These are phyloP conservation scores for Calonectria honghensis DNA, from an alignment of 2,329 filamentous ascomycete genomes.

Conservation along the genomic window DNA sequence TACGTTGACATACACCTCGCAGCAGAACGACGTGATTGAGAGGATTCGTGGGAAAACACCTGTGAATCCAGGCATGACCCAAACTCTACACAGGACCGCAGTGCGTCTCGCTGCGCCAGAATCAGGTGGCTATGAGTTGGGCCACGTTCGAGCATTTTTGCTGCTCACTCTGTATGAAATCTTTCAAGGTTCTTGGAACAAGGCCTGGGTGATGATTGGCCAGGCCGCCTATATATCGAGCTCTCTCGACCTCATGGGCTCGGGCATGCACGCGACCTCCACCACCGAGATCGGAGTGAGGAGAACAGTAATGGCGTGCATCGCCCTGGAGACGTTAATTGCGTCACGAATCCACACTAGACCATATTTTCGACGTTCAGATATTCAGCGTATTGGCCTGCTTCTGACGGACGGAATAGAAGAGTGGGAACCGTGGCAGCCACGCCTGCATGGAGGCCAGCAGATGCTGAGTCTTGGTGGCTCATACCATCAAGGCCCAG, in stretches of 20 bases:
- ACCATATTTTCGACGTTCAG: constrained; percentile 29
- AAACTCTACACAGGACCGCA: background rate
- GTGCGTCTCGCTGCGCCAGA: background rate
- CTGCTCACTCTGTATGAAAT: constrained; percentile 30
- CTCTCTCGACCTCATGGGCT: constrained; percentile 13
- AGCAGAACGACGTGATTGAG: constrained; percentile 11
- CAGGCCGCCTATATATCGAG: constrained; percentile 24
- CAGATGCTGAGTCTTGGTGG: background rate
- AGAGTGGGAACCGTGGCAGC: constrained; percentile 43
- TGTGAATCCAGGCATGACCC: background rate
- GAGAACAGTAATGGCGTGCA: constrained; percentile 29
- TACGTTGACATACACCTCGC: constrained; percentile 27
- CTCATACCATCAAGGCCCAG: constrained; percentile 23
- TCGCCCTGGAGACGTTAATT: constrained; percentile 32
- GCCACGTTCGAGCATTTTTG: constrained; percentile 37
- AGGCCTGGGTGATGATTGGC: constrained; percentile 30
- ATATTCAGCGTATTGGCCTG: constrained; percentile 19
- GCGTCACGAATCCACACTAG: constrained; percentile 4
- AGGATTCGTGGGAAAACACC: background rate
- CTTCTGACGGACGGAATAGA: constrained; percentile 36
- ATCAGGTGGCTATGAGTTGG: constrained; percentile 22
- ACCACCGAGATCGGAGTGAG: background rate
- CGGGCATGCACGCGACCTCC: background rate
- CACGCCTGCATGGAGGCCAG: background rate
- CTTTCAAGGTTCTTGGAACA: constrained; percentile 10